Conservation (phyloP, 192 early-diverging fungal genomes). For the Backusella mclennaniae region DNA sequence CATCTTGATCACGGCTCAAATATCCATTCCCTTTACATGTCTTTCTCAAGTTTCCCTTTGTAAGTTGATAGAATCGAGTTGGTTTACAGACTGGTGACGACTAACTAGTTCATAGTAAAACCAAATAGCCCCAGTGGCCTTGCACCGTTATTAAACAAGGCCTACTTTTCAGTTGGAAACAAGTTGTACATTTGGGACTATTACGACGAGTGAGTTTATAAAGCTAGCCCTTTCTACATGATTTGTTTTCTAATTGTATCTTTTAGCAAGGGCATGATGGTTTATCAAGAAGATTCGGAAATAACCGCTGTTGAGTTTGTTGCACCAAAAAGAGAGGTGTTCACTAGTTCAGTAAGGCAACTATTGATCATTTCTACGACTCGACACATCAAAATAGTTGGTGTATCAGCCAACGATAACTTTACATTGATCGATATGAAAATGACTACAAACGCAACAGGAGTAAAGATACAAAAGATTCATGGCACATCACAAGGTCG, state of each 20-base stretch:
- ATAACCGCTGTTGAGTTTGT: conserved; percentile 86
- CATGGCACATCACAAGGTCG: conserved; percentile 76
- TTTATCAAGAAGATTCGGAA: conserved; percentile 85
- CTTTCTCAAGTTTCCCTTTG: background rate
- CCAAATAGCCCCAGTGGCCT: conserved; percentile 82
- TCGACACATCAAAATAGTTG: conserved; percentile 80
- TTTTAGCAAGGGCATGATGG: conserved; percentile 54
- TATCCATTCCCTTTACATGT: background rate
- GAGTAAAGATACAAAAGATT: conserved; percentile 81
- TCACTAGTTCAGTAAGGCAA: conserved; percentile 80
- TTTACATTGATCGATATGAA: conserved; percentile 73
- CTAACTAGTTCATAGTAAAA: conserved; percentile 51
- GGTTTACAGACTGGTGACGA: background rate
- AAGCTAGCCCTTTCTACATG: background rate
- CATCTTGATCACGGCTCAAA: background rate
- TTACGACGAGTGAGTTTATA: conserved; percentile 54
- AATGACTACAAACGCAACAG: conserved; percentile 75
- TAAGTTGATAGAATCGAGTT: background rate
- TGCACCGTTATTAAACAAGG: conserved; percentile 86
- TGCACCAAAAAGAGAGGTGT: conserved; percentile 72
- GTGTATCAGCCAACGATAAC: conserved; percentile 46
- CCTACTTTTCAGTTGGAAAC: conserved; percentile 92
- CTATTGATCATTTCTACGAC: conserved; percentile 86
- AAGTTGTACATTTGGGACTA: conserved; percentile 93
- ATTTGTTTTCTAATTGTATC: background rate